phyloP scores from a whole-genome alignment of 768 basidiomycete genomes.

The Rhodotorula paludigena region DNA sequence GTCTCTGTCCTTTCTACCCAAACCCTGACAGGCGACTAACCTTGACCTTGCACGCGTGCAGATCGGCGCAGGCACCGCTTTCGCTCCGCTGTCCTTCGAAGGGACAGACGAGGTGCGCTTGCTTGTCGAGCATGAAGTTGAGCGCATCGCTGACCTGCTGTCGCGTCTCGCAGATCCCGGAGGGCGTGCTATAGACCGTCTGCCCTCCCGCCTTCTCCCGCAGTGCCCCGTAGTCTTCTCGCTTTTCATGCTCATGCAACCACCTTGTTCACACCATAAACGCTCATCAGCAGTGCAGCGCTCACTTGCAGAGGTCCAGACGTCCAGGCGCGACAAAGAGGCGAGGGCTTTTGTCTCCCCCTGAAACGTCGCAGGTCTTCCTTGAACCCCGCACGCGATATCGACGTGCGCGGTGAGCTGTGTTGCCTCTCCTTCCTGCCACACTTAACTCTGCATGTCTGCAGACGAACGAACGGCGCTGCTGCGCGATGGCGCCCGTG shows the following conservation, averaged over 20 bases:
- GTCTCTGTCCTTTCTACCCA: not conserved
- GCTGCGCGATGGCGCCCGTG: not conserved
- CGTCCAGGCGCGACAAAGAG: no score
- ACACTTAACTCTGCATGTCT: not conserved
- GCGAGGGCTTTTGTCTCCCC: not conserved
- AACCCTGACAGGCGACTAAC: not conserved
- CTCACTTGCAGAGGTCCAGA: no score
- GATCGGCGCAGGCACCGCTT: conserved; percentile 80
- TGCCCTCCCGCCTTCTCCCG: not conserved
- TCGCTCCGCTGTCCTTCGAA: conserved; percentile 82
- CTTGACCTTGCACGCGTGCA: conserved; percentile 62
- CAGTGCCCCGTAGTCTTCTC: not conserved
- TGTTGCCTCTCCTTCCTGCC: not conserved
- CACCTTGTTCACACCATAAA: no score
- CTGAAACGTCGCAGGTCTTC: not conserved
- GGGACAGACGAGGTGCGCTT: conserved; percentile 51
- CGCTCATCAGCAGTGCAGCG: no score
- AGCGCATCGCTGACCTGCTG: not conserved
- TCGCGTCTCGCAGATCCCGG: conserved; percentile 11
- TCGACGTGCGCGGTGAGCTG: not conserved
- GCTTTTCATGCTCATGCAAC: no score
- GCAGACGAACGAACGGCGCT: not conserved
- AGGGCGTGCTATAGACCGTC: conserved; percentile 10
- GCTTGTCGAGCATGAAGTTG: no score
- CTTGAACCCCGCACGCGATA: not conserved